Percentiles rank a stretch among this genome's conserved stretches.
Evolutionary conservation across 129 eudicot species (phyloP).

Genomic region (Escallonia herrerae): DNA sequence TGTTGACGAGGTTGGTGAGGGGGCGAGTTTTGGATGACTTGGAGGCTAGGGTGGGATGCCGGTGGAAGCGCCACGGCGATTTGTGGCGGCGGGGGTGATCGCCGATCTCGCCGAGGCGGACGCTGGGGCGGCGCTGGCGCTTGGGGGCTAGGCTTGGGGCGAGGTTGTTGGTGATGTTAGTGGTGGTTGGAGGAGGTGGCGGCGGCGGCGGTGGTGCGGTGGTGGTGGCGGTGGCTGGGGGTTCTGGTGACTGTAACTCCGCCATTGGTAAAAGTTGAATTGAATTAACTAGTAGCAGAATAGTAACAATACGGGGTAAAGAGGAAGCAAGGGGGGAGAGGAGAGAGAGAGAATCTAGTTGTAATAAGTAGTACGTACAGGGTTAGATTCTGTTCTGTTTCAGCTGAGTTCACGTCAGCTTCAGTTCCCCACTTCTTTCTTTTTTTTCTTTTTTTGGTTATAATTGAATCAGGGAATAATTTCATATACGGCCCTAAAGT

Average conservation of each 20-base stretch:
- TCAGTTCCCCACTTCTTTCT: too few relatives aligned
- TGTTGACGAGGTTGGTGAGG: not conserved
- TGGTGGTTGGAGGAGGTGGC: not conserved
- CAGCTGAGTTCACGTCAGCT: too few relatives aligned
- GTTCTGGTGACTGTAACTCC: constrained; percentile 7
- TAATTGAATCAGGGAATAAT: too few relatives aligned
- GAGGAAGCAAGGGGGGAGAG: not conserved
- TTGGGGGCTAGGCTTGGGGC: constrained; percentile 13
- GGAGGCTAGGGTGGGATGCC: not conserved
- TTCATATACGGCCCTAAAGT: too few relatives aligned
- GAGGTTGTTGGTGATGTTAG: too few relatives aligned
- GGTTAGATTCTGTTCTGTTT: too few relatives aligned
- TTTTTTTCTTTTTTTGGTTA: too few relatives aligned
- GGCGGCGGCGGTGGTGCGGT: not conserved
- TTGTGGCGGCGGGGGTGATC: not conserved
- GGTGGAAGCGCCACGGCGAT: not conserved
- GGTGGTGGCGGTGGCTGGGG: constrained; percentile 4
- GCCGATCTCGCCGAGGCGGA: constrained; percentile 28
- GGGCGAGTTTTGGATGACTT: constrained; percentile 7
- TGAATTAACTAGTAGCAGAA: not conserved
- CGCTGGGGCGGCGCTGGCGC: constrained; percentile 34
- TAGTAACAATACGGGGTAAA: too few relatives aligned
- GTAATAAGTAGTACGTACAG: too few relatives aligned
- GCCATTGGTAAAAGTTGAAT: constrained; percentile 3
- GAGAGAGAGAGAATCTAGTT: not conserved